Percentiles rank a stretch among this genome's conserved stretches.
Conservation (phyloP, 805 yeast genomes). For the Candida succiphila region DNA sequence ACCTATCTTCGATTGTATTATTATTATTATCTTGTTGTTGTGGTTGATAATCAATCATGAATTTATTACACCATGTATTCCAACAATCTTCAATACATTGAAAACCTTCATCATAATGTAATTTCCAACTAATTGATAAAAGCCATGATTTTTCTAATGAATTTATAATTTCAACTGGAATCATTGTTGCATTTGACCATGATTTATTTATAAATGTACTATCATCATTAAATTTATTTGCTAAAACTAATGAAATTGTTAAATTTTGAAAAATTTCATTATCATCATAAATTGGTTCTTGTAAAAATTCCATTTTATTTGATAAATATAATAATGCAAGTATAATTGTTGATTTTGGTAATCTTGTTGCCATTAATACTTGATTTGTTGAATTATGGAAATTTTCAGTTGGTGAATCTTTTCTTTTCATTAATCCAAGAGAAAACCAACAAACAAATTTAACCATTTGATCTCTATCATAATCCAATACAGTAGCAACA, state of each 20-base stretch:
- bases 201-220: slow-evolving; percentile 91
- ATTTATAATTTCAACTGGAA: slow-evolving; percentile 52
- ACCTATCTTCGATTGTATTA: slow-evolving; percentile 1
- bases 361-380: slow-evolving; percentile 77
- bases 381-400: slow-evolving; percentile 53
- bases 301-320: slow-evolving; percentile 34
- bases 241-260: slow-evolving; percentile 64
- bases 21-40: slow-evolving; percentile 6
- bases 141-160: slow-evolving; percentile 51
- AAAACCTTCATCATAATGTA: slow-evolving; percentile 21
- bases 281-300: slow-evolving; percentile 18
- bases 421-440: slow-evolving; percentile 53
- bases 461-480: slow-evolving; percentile 70
- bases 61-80: slow-evolving; percentile 25
- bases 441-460: slow-evolving; percentile 70
- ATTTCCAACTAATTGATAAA: slow-evolving; percentile 17
- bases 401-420: slow-evolving; percentile 31
- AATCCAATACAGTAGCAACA: slow-evolving; percentile 67
- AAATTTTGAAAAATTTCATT: slow-evolving; percentile 42
- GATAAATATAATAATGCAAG: slow-evolving; percentile 73
- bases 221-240: slow-evolving; percentile 93
- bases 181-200: slow-evolving; percentile 94
- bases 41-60: slow-evolving; percentile 4
- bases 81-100: slow-evolving; percentile 25
- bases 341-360: slow-evolving; percentile 74